Percentiles rank a stretch among this genome's conserved stretches.
Conservation (phyloP, 495 filamentous ascomycete species). For the Penicillium chermesinum region DNA sequence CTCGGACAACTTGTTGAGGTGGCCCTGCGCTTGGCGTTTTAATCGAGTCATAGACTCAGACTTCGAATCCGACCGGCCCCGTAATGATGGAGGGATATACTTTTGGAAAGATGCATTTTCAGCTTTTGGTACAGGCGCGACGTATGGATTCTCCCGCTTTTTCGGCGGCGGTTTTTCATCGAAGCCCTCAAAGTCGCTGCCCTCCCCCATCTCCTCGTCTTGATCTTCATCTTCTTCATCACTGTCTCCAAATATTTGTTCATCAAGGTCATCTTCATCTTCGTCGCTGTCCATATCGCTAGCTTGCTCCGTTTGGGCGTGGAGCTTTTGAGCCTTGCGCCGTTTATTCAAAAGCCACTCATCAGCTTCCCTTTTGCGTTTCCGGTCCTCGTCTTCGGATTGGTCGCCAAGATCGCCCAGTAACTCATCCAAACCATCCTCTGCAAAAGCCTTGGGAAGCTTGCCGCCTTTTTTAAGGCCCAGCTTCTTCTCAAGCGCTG, state of each 20-base stretch:
- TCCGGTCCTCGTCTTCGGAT: constrained; percentile 44
- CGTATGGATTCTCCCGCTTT: constrained; percentile 58
- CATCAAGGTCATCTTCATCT: constrained; percentile 26
- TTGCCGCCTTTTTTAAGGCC: constrained; percentile 77
- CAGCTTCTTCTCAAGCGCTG: constrained; percentile 80
- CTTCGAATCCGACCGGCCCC: constrained; percentile 56
- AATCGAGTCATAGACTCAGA: constrained; percentile 64
- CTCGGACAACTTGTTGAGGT: constrained; percentile 89
- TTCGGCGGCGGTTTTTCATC: constrained; percentile 35
- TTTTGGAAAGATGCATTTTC: constrained; percentile 40
- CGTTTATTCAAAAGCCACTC: constrained; percentile 59
- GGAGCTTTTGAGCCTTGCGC: constrained; percentile 47
- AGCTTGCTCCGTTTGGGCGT: constrained; percentile 24
- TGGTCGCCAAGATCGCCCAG: constrained; percentile 62
- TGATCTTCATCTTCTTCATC: constrained; percentile 30
- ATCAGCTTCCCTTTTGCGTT: constrained; percentile 53
- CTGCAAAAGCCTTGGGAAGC: constrained; percentile 67
- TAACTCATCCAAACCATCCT: constrained; percentile 79
- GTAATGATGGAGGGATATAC: constrained; percentile 86
- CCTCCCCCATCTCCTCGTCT: constrained; percentile 21
- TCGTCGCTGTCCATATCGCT: constrained; percentile 18
- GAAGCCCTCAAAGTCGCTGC: constrained; percentile 37
- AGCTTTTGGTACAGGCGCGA: constrained; percentile 44
- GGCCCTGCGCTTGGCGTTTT: constrained; percentile 74
- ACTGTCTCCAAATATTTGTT: constrained; percentile 20